A percentile compares a stretch with the other conserved stretches of the same genome.
Evolutionary conservation across 2,329 filamentous ascomycete species (phyloP).

Genomic region (Paracoccidioides lutzii): DNA sequence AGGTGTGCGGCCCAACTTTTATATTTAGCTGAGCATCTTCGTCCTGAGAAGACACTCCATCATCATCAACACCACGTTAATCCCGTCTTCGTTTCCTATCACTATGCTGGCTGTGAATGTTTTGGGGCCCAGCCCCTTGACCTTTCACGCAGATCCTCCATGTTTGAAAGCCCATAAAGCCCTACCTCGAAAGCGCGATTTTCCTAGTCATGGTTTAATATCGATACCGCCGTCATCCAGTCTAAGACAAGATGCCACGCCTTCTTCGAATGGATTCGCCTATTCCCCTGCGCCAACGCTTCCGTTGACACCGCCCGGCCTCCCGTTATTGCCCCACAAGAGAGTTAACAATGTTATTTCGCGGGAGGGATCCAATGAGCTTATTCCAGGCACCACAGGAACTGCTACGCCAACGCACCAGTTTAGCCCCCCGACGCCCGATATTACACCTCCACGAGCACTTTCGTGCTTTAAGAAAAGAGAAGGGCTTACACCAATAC

Average conservation of each 20-base stretch:
- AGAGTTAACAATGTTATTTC: conserved; percentile 9
- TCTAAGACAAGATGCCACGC: conserved; percentile 14
- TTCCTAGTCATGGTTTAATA: conserved; percentile 12
- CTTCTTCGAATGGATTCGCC: conserved; percentile 13
- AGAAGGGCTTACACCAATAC: conserved; percentile 35
- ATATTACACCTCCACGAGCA: conserved; percentile 55
- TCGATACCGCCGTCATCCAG: conserved; percentile 15
- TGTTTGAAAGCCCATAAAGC: conserved; percentile 30
- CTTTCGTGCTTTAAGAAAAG: conserved; percentile 18
- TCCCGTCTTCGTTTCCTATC: neutral
- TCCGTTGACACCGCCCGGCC: conserved; percentile 28
- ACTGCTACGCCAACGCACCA: conserved; percentile 49
- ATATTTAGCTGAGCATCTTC: neutral
- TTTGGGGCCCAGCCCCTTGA: neutral
- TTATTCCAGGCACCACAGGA: conserved; percentile 7
- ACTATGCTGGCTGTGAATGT: neutral
- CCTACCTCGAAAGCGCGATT: conserved; percentile 25
- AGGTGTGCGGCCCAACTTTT: neutral
- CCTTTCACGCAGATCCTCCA: conserved; percentile 15
- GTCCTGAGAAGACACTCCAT: neutral
- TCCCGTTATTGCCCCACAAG: conserved; percentile 13
- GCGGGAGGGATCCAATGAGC: conserved; percentile 11
- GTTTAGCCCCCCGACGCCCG: conserved; percentile 59
- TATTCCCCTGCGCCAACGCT: conserved; percentile 19
- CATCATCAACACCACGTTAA: neutral